Evolutionary conservation across 768 basidiomycete genomes (phyloP).

Genomic region (Termitomyces sp.): DNA sequence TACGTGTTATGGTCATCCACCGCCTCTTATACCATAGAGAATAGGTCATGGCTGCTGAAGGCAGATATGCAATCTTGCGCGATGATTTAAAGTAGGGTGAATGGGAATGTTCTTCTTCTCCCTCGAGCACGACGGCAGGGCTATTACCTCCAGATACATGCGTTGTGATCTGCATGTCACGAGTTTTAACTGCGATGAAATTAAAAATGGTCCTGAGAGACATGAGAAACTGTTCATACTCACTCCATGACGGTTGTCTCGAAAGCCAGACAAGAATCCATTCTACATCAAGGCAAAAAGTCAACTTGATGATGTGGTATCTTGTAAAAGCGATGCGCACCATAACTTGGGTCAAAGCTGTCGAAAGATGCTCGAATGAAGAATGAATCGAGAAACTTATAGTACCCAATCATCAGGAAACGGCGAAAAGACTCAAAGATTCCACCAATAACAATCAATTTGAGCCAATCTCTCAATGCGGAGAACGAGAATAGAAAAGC

Average conservation of each 20-base stretch:
- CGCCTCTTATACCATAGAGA: constrained; percentile 31
- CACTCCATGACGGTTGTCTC: constrained; percentile 54
- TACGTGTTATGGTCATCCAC: constrained; percentile 27
- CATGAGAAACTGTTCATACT: constrained; percentile 18
- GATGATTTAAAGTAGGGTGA: constrained; percentile 9
- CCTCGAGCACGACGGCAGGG: constrained; percentile 24
- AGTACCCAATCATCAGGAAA: constrained; percentile 33
- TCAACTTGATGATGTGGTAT: not conserved
- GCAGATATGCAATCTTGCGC: constrained; percentile 31
- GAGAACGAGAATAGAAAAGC: constrained; percentile 34
- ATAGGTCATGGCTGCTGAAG: constrained; percentile 31
- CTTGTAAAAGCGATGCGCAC: constrained; percentile 13
- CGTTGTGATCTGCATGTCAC: constrained; percentile 49
- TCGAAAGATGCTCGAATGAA: constrained; percentile 53
- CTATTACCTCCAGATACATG: constrained; percentile 24
- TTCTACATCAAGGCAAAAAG: constrained; percentile 27
- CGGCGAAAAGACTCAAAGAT: constrained; percentile 49
- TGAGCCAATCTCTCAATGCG: constrained; percentile 50
- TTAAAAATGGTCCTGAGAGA: not conserved
- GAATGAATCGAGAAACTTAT: constrained; percentile 38
- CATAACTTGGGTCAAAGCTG: constrained; percentile 32
- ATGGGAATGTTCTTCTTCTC: constrained; percentile 23
- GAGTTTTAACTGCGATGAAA: constrained; percentile 33
- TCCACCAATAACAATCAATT: constrained; percentile 52
- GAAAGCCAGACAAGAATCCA: constrained; percentile 64